Evolutionary conservation across 225 moss, liverwort and hornwort genomes (phyloP), one percentile per base, ranked within the genome.

Genomic region (Marchantia polymorpha): DNA sequence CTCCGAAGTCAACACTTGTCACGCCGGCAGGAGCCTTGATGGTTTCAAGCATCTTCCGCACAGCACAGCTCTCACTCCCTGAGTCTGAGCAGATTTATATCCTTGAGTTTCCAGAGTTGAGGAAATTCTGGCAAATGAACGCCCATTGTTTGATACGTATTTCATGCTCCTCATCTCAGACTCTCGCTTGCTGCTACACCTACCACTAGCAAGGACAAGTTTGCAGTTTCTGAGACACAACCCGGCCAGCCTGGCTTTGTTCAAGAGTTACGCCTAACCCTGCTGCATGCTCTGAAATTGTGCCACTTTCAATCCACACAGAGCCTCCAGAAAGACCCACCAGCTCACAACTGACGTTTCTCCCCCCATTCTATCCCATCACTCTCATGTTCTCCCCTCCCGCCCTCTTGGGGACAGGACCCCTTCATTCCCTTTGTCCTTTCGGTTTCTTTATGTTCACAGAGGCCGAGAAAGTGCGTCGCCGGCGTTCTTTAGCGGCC

Each of bases 151-250:
- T 71, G 70, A 71, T 71, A 49, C 47, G 71, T 50, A 22, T n/a
- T 49, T 10, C 50, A n/a, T 20, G 48, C 7, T n/a, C 71, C 49
- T 71, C 71, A 71, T 50, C 71, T 61, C n/a, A n/a, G 12, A 11
- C 64, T 10, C 25, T 14, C 14, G 29, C 29, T 9, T 69, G 17
- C 47, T 20, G 47, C 17, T 17, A 51, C 71, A 71, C 71, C 71
- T 71, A 71, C 49, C 49, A 2, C 69, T 17, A 47, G 12, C 12
- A 50, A 71, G 22, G 50, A 49, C 71, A 47, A 69, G 19, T 69
- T 71, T 71, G 11, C n/a, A 71, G 49, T 50, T 71, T 71, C n/a
- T 23, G 71, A 50, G 50, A 71, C 50, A 50, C 71, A 71, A 22
- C 17, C 7, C 15, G 11, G 71, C 50, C 71, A 50, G 71, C 39